A percentile compares a stretch with the other conserved stretches of the same genome.
Conservation (phyloP, 177 flowering plant genomes). For the Vitis hybrid region DNA sequence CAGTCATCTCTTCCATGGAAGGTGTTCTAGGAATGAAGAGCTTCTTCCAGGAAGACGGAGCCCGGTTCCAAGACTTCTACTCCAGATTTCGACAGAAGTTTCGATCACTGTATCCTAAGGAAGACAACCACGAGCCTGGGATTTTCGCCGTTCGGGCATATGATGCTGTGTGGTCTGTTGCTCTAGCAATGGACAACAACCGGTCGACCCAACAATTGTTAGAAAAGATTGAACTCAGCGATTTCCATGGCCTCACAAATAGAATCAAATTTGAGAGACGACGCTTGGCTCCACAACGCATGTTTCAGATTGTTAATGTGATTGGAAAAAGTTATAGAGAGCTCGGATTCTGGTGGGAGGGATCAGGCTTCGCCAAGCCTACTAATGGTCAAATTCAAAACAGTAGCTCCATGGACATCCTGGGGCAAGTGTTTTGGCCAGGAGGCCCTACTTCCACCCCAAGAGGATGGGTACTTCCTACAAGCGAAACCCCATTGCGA, state of each 20-base stretch:
- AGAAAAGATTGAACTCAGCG: constrained; percentile 4
- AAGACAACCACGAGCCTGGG: constrained; percentile 22
- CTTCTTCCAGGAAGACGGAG: constrained; percentile 14
- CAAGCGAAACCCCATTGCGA: constrained; percentile 17
- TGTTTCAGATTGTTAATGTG: constrained; percentile 34
- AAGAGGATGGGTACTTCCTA: constrained; percentile 34
- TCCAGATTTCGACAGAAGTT: constrained; percentile 13
- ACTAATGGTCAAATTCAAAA: neutral
- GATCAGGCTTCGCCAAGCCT: neutral
- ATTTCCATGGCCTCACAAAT: constrained; percentile 27
- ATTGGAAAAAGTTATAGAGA: constrained; percentile 31
- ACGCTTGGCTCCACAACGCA: constrained; percentile 12
- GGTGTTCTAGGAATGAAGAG: constrained; percentile 38
- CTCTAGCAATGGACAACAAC: constrained; percentile 13
- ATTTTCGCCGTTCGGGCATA: constrained; percentile 22
- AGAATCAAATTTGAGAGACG: constrained; percentile 10
- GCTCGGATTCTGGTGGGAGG: constrained; percentile 39
- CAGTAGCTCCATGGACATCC: constrained; percentile 17
- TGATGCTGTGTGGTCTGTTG: constrained; percentile 18
- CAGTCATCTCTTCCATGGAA: constrained; percentile 30
- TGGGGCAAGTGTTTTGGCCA: constrained; percentile 42
- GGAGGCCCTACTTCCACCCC: constrained; percentile 30
- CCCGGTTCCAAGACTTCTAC: constrained; percentile 4
- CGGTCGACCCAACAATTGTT: constrained; percentile 1
- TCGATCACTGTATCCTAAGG: constrained; percentile 14